phyloP scores from a whole-genome alignment of 2,329 filamentous ascomycete species.

The Neoarthrinium moseri region DNA sequence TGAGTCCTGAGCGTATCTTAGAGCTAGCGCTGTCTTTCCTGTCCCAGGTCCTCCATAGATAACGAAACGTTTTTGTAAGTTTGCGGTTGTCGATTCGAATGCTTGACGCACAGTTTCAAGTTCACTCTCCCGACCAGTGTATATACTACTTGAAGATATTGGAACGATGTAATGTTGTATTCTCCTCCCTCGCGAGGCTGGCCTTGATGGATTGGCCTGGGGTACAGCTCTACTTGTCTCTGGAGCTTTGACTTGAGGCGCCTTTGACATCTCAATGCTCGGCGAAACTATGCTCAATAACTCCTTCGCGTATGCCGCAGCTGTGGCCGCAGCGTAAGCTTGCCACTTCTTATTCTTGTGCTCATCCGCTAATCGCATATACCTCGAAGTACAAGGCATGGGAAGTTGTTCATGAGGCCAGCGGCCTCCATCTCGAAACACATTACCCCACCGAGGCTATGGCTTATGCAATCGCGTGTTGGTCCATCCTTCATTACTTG shows the following conservation, averaged over 20 bases:
- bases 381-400: not conserved
- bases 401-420: not conserved
- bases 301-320: not conserved
- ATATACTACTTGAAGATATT: not conserved
- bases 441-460: not conserved
- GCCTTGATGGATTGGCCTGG: too few relatives aligned
- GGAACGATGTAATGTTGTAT: too few relatives aligned
- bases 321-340: not conserved
- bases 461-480: not conserved
- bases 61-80: slow-evolving; percentile 18
- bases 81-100: not conserved
- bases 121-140: not conserved
- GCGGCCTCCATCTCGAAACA: not conserved
- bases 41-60: slow-evolving; percentile 24
- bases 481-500: not conserved
- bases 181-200: too few relatives aligned
- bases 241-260: too few relatives aligned
- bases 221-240: too few relatives aligned
- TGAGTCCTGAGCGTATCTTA: slow-evolving; percentile 22
- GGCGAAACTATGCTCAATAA: too few relatives aligned
- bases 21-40: slow-evolving; percentile 28
- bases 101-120: not conserved
- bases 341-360: not conserved
- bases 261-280: too few relatives aligned
- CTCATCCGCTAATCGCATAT: not conserved